Evolutionary conservation across 2,329 filamentous ascomycete species (phyloP), one percentile per base, ranked within the genome.

Genomic region (Phaeosphaeriaceae sp.): DNA sequence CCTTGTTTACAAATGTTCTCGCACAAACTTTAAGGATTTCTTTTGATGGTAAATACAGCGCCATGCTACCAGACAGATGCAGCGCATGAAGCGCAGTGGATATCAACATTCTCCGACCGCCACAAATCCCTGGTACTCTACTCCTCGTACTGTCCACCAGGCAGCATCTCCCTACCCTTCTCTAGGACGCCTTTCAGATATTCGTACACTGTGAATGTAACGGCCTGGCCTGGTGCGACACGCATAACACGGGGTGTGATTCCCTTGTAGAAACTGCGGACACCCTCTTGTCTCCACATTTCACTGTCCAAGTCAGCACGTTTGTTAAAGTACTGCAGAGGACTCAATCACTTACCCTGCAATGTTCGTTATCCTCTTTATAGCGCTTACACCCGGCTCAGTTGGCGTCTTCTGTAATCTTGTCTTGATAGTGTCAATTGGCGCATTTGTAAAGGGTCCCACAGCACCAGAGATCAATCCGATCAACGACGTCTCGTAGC

Each of bases 371-470:
- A 99, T 97, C 60, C 95, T 85, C 58, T 87, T 86, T 68, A 96
- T 79, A 13, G 95, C 94, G 49, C 89, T 91, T 73, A 94, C 90
- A 17, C 94, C 94, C 5, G 89, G 86, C 79, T 91, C 86, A 3
- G 91, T 93, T 0, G 93, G 92, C 52, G 89, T 95, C 81, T 93
- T 95, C 79, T 99, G 95, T 77, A 99, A 82, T 52, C 95, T 85
- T 44, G 95, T 99, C 88, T 99, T 99, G 84, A 99, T 98, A 42
- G 95, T 99, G 76, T 99, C 95, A 76, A 99, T 98, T 22, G 95
- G 95, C 26, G 96, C 95, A 77, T 99, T 99, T 70, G 91, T 95
- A 74, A 99, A 86, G 5, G 95, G 95, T 1, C 95, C 95, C 87
- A 99, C 96, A 61, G 95, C 95, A 68, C 95, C 95, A 54, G 89